A percentile compares a stretch with the other conserved stretches of the same genome.
Conservation (phyloP, 139 green algal species). For the Ostreobium quekettii region DNA sequence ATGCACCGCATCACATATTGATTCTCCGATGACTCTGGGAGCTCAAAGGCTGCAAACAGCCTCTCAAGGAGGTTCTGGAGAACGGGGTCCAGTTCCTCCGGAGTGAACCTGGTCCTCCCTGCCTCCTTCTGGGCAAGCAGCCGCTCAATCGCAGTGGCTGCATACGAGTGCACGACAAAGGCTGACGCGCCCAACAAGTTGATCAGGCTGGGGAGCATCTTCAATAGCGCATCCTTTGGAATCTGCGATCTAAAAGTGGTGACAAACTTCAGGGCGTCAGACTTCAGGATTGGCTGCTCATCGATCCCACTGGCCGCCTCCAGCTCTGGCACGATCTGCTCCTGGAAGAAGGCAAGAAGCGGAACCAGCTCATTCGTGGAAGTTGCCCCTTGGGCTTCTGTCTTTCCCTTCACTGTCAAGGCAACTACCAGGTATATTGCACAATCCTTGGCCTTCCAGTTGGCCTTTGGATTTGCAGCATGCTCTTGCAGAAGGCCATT, state of each 20-base stretch:
- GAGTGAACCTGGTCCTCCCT: slow-evolving; percentile 34
- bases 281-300: slow-evolving; percentile 80
- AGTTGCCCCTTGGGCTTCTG: slow-evolving; percentile 73
- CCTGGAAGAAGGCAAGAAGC: slow-evolving; percentile 76
- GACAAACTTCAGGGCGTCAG: slow-evolving; percentile 92
- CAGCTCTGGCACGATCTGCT: slow-evolving; percentile 81
- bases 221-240: slow-evolving; percentile 54
- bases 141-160: slow-evolving; percentile 79
- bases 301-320: slow-evolving; percentile 24
- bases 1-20: slow-evolving; percentile 90
- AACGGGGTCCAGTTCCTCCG: slow-evolving; percentile 54
- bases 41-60: slow-evolving; percentile 79
- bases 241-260: slow-evolving; percentile 84
- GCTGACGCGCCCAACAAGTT: slow-evolving; percentile 47
- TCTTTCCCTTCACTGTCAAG: slow-evolving; percentile 77
- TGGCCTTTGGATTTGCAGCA: slow-evolving; percentile 37
- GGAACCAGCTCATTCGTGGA: slow-evolving; percentile 83
- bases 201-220: slow-evolving; percentile 57
- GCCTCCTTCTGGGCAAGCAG: slow-evolving; percentile 62
- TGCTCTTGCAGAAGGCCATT: slow-evolving; percentile 53
- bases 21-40: slow-evolving; percentile 83
- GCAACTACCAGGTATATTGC: slow-evolving; percentile 92
- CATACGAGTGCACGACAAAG: slow-evolving; percentile 96
- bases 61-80: slow-evolving; percentile 58
- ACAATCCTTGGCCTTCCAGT: slow-evolving; percentile 90